Conservation (phyloP, 108 stramenopile species). For the Pseudonitzschia multiseries region DNA sequence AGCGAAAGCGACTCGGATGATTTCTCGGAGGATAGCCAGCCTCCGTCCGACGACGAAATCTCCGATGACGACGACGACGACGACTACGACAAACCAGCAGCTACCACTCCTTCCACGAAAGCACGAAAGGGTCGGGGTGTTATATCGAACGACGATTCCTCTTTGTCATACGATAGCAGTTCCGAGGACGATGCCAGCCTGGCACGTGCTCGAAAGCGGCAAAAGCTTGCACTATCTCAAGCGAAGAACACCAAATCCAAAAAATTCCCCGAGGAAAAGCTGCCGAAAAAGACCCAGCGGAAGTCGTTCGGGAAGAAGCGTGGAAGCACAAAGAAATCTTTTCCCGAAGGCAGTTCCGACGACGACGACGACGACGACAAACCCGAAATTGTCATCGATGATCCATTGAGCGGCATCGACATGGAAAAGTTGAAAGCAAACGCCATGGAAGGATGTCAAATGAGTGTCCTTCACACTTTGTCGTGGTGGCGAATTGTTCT, state of each 20-base stretch:
- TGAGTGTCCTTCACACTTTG: slow-evolving; percentile 79
- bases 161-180: slow-evolving; percentile 30
- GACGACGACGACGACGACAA: slow-evolving; percentile 34
- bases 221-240: slow-evolving; percentile 45
- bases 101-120: not conserved
- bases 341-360: slow-evolving; percentile 34
- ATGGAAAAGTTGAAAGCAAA: slow-evolving; percentile 39
- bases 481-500: slow-evolving; percentile 95
- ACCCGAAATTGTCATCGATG: slow-evolving; percentile 22
- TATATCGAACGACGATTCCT: not conserved
- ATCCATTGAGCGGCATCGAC: slow-evolving; percentile 42
- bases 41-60: not conserved
- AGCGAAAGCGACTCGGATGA: slow-evolving; percentile 14
- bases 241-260: slow-evolving; percentile 56
- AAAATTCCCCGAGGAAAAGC: slow-evolving; percentile 21
- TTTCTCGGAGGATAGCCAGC: slow-evolving; percentile 20
- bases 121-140: not conserved
- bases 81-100: slow-evolving; percentile 12
- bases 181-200: slow-evolving; percentile 20
- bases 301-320: slow-evolving; percentile 32
- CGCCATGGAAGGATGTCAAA: slow-evolving; percentile 79
- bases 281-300: slow-evolving; percentile 13
- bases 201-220: slow-evolving; percentile 26
- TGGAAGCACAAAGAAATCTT: slow-evolving; percentile 37
- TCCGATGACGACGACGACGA: slow-evolving; percentile 23